Percentiles rank a stretch among this genome's conserved stretches.
phyloP scores from a whole-genome alignment of 2,329 filamentous ascomycete genomes.

The Fusarium tricinctum region DNA sequence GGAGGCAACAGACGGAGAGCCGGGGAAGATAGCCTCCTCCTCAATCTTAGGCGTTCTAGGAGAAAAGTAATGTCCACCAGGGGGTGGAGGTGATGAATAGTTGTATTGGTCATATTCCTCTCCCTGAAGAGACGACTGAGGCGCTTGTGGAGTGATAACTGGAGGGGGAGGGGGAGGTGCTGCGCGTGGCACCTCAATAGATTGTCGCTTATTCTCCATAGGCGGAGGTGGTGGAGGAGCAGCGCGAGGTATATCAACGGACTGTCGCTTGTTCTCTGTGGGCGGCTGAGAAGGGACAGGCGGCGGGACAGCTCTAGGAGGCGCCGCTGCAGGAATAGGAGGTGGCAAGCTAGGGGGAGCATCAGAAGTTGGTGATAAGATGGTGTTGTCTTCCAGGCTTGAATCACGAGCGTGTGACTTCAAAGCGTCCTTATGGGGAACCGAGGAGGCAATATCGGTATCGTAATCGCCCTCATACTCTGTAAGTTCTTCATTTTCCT shows the following conservation, averaged over 20 bases:
- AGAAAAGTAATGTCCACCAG: conserved; percentile 51
- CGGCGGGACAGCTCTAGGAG: conserved; percentile 73
- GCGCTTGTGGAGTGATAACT: conserved; percentile 65
- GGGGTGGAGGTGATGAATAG: conserved; percentile 59
- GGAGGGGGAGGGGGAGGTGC: conserved; percentile 77
- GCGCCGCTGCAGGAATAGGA: conserved; percentile 66
- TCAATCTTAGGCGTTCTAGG: conserved; percentile 59
- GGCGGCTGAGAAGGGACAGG: conserved; percentile 74
- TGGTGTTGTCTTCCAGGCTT: conserved; percentile 78
- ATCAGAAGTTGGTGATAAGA: conserved; percentile 68
- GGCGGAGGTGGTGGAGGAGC: conserved; percentile 77
- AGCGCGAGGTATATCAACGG: conserved; percentile 77
- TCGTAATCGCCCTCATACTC: conserved; percentile 99
- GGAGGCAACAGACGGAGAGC: conserved; percentile 60
- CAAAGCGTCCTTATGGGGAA: conserved; percentile 92
- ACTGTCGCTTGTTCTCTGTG: conserved; percentile 69
- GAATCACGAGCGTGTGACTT: conserved; percentile 84
- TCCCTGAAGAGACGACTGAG: conserved; percentile 59
- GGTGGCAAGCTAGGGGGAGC: conserved; percentile 65
- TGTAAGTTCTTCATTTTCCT: conserved; percentile 83
- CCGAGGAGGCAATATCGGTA: conserved; percentile 94
- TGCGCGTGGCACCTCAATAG: conserved; percentile 77
- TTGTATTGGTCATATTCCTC: conserved; percentile 80
- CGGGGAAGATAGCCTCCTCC: conserved; percentile 64
- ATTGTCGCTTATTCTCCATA: conserved; percentile 70